Evolutionary conservation across 108 stramenopile species (phyloP), one percentile per base, ranked within the genome.

Genomic region (Conticribra guillardii): DNA sequence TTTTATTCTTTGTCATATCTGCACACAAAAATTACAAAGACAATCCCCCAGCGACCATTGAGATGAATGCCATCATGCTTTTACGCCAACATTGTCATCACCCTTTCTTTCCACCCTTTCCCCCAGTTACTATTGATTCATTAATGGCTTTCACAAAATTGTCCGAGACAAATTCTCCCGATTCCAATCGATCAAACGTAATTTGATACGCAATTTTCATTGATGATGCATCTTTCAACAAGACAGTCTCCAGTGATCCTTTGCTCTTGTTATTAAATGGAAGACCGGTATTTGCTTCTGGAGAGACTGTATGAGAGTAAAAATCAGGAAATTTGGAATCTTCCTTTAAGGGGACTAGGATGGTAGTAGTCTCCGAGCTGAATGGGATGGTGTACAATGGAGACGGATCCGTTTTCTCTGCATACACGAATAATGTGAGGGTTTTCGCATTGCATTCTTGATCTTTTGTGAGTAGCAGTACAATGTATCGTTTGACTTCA

Each of bases 321-420:
- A 68, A 77, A 58, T 87, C 62, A 0, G 87, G 90, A 16, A 77
- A 64, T 19, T 76, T 64, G 0, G 72, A 81, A 79, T 89, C 85
- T 71, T 92, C 91, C 44, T 77, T 51, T n/a, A 69, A 52, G 4
- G 82, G 65, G 1, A 21, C 23, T 5, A 86, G 33, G 4, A 57
- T 32, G 23, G 21, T 22, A 14, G 22, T 27, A 62, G 26, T 11
- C n/a, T n/a, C n/a, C n/a, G n/a, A n/a, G n/a, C n/a, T n/a, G n/a
- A 91, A 29, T 14, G 80, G 74, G 51, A 92, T 84, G 0, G 82
- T 76, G 68, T 85, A 92, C 15, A 89, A 73, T 0, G 87, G 87
- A 17, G 55, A 63, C n/a, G 84, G 85, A 62, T 80, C 82, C 2
- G 56, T 77, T n/a, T 64, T 66, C 28, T 89, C 84, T 2, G 60